Base-by-base conservation (phyloP, 495 filamentous ascomycete genomes). In the Choiromyces venosus region DNA sequence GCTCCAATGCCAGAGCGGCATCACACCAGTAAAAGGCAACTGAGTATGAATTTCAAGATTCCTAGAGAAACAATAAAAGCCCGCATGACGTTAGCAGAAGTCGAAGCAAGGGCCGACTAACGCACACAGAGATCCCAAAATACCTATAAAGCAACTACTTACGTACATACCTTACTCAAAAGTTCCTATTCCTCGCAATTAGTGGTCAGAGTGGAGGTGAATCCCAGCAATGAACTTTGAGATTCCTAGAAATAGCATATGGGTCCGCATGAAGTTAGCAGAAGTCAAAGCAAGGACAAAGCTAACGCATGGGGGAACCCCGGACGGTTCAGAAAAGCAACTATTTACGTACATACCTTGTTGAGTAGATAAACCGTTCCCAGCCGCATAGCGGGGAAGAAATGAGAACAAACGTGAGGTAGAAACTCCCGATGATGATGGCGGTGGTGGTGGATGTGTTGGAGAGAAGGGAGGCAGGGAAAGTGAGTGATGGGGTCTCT, bases 291-390 rank as follows among this genome's bases (percentile, higher is more conserved):
- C 52, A 29, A 61, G 52, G 52, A 29, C 52, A 61, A 61, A 9
- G n/a, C n/a, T 61, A 61, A 61, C 52, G 25, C 25, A 61, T 4
- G 29, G n/a, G 52, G 52, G 52, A 25, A 61, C 25, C 52, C 52
- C 52, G 52, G 52, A 61, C 52, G n/a, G 25, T 16, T 25, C 52
- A 16, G 4, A 8, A n/a, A 12, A 61, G 52, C 52, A 61, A 61
- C 52, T 61, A 61, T 61, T 61, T 61, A 61, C 52, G 25, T 33
- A 61, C 52, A 61, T 61, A 61, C 25, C 52, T 61, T 61, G 12
- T 61, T 4, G 46, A 29, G 46, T 56, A 14, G 9, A 7, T 29
- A 29, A 4, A n/a, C 6, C 9, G 0, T 10, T 9, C 14, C n/a
- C 14, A 2, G 46, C 0, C 12, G 46, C 4, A 14, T 14, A 29